phyloP scores from a whole-genome alignment of 257 asterid species.

The Fraxinus pennsylvanica region DNA sequence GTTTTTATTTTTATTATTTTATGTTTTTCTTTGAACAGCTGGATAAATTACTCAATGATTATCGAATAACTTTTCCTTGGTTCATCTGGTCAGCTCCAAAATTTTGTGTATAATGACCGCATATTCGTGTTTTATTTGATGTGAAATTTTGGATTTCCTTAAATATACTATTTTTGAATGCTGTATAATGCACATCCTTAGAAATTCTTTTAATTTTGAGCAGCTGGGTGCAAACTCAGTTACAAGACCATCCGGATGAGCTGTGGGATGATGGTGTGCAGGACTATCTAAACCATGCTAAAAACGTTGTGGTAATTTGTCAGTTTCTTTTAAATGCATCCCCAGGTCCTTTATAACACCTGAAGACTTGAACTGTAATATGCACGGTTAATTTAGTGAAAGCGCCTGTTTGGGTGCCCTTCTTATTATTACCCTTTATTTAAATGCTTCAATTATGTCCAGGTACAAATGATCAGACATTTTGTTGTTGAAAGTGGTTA shows the following conservation, averaged over 20 bases:
- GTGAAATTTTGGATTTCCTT: neutral
- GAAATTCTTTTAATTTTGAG: constrained; percentile 20
- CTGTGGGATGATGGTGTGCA: constrained; percentile 96
- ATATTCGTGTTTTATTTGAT: neutral
- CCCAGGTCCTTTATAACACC: constrained; percentile 8
- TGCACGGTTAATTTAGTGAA: neutral
- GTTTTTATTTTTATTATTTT: neutral
- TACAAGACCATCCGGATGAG: constrained; percentile 91
- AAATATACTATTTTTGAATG: neutral
- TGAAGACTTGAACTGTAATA: neutral
- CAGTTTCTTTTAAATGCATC: constrained; percentile 18
- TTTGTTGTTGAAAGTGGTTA: neutral
- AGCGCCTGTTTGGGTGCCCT: neutral
- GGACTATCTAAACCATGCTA: constrained; percentile 85
- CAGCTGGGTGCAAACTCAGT: constrained; percentile 93
- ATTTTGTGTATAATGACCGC: constrained; percentile 1
- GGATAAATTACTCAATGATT: neutral
- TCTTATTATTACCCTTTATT: neutral
- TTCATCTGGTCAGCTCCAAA: constrained; percentile 1
- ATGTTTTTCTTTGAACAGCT: neutral
- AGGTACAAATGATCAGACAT: neutral
- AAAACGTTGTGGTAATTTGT: constrained; percentile 65
- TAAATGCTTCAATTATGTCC: neutral
- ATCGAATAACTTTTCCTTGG: neutral
- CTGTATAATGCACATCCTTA: constrained; percentile 13